Evolutionary conservation across 1,284 basidiomycete genomes (phyloP).

Genomic region (Irpex rosettiformis): DNA sequence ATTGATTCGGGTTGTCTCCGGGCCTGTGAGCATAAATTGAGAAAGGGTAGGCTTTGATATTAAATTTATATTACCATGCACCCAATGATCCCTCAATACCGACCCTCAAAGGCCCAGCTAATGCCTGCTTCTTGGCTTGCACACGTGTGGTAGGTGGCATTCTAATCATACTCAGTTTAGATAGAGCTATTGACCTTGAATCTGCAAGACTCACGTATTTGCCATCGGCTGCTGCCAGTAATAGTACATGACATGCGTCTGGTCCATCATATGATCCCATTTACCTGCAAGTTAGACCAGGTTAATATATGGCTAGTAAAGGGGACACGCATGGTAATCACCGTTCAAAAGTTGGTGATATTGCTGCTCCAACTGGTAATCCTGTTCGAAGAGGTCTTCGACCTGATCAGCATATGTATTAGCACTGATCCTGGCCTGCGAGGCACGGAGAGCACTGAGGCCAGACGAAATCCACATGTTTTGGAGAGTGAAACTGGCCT

Average conservation of each 20-base stretch:
- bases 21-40: constrained; percentile 38
- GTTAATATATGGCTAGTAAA: neutral
- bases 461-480: constrained; percentile 57
- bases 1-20: constrained; percentile 58
- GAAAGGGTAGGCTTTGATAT: neutral
- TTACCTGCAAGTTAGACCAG: constrained; percentile 36
- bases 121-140: constrained; percentile 51
- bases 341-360: constrained; percentile 60
- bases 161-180: constrained; percentile 27
- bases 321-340: constrained; percentile 22
- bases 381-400: constrained; percentile 52
- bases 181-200: neutral
- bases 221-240: constrained; percentile 72
- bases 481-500: constrained; percentile 54
- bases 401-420: constrained; percentile 56
- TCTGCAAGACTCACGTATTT: constrained; percentile 41
- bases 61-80: constrained; percentile 40
- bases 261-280: constrained; percentile 65
- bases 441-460: constrained; percentile 58
- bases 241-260: constrained; percentile 60
- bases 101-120: constrained; percentile 59
- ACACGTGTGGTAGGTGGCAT: constrained; percentile 57
- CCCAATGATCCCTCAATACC: constrained; percentile 57
- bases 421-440: constrained; percentile 60
- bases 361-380: constrained; percentile 54